Evolutionary conservation across 768 basidiomycete genomes (phyloP).

Genomic region (Pleurotus eryngii): DNA sequence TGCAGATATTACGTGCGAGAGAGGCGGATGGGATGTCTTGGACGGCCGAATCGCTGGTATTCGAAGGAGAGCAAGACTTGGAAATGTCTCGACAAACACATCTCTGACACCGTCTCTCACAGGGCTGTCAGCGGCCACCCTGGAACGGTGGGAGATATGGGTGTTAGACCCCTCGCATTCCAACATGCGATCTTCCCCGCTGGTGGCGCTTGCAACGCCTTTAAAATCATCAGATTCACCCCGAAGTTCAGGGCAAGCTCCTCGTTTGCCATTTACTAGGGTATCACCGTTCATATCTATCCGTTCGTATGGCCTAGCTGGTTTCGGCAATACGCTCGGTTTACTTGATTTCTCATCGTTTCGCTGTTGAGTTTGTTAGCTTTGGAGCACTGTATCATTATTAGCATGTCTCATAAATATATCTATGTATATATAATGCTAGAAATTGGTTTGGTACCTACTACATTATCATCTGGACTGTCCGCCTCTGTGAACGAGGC

Average conservation of each 20-base stretch:
- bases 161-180: constrained; percentile 58
- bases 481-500: no score
- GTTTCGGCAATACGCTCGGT: constrained; percentile 78
- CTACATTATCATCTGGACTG: no score
- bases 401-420: background rate
- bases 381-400: constrained; percentile 8
- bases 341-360: constrained; percentile 39
- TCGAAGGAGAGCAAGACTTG: constrained; percentile 44
- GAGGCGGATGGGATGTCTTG: constrained; percentile 74
- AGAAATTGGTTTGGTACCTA: background rate
- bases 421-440: constrained; percentile 3
- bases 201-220: constrained; percentile 41
- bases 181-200: constrained; percentile 44
- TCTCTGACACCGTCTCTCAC: constrained; percentile 13
- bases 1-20: constrained; percentile 61
- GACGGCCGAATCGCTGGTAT: constrained; percentile 63
- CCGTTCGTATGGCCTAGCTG: constrained; percentile 55
- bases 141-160: constrained; percentile 87
- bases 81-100: constrained; percentile 8
- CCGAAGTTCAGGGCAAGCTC: constrained; percentile 26
- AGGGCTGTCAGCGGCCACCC: constrained; percentile 58
- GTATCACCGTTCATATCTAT: constrained; percentile 56
- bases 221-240: constrained; percentile 18
- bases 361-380: constrained; percentile 4
- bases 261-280: constrained; percentile 79